phyloP scores from a whole-genome alignment of 2,329 filamentous ascomycete species.

The Acrodontium crateriforme region DNA sequence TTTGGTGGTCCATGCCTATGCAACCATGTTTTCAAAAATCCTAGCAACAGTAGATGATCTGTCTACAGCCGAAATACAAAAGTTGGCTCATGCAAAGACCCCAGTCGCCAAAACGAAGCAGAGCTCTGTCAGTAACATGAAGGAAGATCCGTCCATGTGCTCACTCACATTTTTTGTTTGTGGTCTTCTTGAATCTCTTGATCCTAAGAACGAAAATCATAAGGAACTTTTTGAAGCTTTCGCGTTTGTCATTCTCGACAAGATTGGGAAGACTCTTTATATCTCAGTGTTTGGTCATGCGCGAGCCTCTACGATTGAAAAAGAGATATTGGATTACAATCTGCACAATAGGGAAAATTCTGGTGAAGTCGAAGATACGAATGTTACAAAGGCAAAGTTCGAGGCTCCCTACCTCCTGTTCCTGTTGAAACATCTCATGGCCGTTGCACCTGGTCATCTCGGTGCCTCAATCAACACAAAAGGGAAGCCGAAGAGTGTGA shows the following conservation, averaged over 20 bases:
- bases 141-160: constrained; percentile 10
- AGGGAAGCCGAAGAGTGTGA: constrained; percentile 14
- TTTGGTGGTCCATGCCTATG: constrained; percentile 14
- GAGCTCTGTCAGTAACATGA: constrained; percentile 7
- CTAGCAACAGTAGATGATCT: neutral
- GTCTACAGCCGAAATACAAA: constrained; percentile 8
- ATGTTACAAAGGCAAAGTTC: constrained; percentile 15
- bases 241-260: constrained; percentile 26
- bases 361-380: constrained; percentile 3
- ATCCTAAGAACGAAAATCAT: constrained; percentile 22
- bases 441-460: constrained; percentile 25
- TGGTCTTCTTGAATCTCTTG: constrained; percentile 23
- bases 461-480: constrained; percentile 7
- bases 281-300: constrained; percentile 24
- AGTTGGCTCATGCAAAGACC: no score
- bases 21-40: neutral
- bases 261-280: constrained; percentile 26
- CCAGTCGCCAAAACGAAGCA: constrained; percentile 2
- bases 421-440: constrained; percentile 27
- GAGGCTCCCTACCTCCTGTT: constrained; percentile 30
- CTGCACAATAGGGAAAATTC: neutral
- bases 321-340: constrained; percentile 10
- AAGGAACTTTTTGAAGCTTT: constrained; percentile 31
- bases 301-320: constrained; percentile 10
- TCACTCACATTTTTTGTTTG: constrained; percentile 23